Evolutionary conservation across 2,329 filamentous ascomycete species (phyloP), one percentile per base, ranked within the genome.

Genomic region (Domatiomyces catenatus): DNA sequence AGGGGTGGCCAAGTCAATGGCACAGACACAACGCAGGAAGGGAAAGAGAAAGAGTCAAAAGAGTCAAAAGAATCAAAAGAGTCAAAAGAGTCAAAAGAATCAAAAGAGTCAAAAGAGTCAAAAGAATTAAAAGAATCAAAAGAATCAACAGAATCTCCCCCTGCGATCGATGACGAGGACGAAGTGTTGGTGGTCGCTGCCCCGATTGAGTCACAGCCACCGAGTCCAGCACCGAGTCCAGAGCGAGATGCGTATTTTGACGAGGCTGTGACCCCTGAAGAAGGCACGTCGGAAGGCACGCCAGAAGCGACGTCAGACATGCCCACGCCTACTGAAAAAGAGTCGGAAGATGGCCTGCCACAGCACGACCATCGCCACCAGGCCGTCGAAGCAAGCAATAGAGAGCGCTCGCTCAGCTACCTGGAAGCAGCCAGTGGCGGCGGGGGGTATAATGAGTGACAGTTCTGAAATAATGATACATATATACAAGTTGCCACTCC

Each of bases 171-270:
- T 8, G 62, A 61, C 22, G 60, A 64, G 6, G 71, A 73, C 5
- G 75, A 81, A 52, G 63, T 85, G 42, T 69, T 85, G 3, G 75
- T 86, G 15, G 79, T 85, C 10, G 75, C 77, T 52, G 81, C 80
- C 1, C 81, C 81, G 0, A 67, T 69, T 8, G 80, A 83, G 54
- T 84, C 79, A 3, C 74, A 77, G 53, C 76, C 77, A 1, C 67
- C 68, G 1, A 76, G 75, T 4, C 77, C 77, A 1, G 8, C 8
- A 20, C 28, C 72, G 18, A 63, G 67, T 48, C 54, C 57, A 47
- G 50, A 57, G 49, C 47, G 56, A 45, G 57, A 57, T 47, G 55
- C 56, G 7, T 60, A 59, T 50, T 59, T 58, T 48, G 56, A 60
- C 51, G 51, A 52, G 10, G n/a, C n/a, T n/a, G n/a, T n/a, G n/a